Conservation (phyloP, 768 basidiomycete species). For the Pleurotus citrinopileatus region DNA sequence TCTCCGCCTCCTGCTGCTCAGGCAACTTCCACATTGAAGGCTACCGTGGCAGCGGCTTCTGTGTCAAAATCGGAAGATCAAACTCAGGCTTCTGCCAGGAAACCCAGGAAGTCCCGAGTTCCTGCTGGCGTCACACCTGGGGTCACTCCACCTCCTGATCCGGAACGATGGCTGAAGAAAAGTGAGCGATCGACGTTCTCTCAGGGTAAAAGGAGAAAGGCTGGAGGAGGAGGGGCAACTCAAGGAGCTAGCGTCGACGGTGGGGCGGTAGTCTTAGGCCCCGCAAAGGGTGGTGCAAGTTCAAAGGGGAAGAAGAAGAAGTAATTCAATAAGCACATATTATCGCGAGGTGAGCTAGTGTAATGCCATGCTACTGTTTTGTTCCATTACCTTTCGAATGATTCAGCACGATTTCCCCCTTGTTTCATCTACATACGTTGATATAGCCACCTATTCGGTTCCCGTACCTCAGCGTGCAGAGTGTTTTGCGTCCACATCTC, state of each 20-base stretch:
- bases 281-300: conserved; percentile 37
- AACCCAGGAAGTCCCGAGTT: conserved; percentile 62
- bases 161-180: conserved; percentile 88
- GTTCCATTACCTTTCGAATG: conserved; percentile 14
- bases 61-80: conserved; percentile 27
- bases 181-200: conserved; percentile 66
- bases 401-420: not conserved
- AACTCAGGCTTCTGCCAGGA: conserved; percentile 30
- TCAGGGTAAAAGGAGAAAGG: conserved; percentile 50
- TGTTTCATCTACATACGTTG: not conserved
- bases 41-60: conserved; percentile 14
- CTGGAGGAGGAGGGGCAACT: conserved; percentile 54
- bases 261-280: conserved; percentile 22
- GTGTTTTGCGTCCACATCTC: not conserved
- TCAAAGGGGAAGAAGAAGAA: conserved; percentile 70
- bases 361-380: conserved; percentile 14
- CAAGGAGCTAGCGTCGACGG: conserved; percentile 56
- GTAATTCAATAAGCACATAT: conserved; percentile 27
- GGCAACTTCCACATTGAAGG: conserved; percentile 25
- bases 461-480: not conserved
- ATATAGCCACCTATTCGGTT: not conserved
- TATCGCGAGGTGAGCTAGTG: conserved; percentile 10
- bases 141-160: conserved; percentile 79
- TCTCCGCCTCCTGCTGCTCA: conserved; percentile 54
- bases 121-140: conserved; percentile 77